Base-by-base conservation (phyloP, 352 stramenopile species). In the Blastocystis sp. region DNA sequence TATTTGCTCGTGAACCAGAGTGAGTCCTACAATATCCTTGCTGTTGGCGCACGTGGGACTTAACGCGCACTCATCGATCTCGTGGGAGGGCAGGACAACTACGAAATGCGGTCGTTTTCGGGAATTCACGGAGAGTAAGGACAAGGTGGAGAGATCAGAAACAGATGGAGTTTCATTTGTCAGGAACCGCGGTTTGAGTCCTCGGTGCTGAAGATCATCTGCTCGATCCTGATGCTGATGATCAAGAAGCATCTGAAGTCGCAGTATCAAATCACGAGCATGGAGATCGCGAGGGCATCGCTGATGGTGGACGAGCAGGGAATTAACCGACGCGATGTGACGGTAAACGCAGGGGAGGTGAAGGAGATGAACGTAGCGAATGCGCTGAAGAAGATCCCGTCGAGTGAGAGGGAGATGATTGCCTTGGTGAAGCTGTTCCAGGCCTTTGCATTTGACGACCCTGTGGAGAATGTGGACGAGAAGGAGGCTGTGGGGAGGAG, bases 241-340 rank as follows among this genome's bases (percentile, higher is more conserved):
- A 43, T 81, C 11, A 81, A 81, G 28, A 81, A 81, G 48, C 70
- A 81, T 38, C 65, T 81, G n/a, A 81, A 81, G 48, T 63, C 45
- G 63, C 28, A 45, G 11, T 81, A 81, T 42, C 70, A 81, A 2
- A 81, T 81, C 48, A 66, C 70, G 65, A 81, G 48, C 24, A 81
- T 52, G 10, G 59, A 43, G 19, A 60, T 81, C 0, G 70, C 70
- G 24, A 38, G 63, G 54, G 70, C 70, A 48, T 66, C 45, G 63
- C 28, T 81, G 17, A 63, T 6, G 9, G 28, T 38, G 2, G 70
- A 81, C 42, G 65, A 81, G 28, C 70, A 43, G 43, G 70, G 48
- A 64, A 40, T 81, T 28, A 63, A 81, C 24, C 63, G 65, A 48
- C 52, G 70, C n/a, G 70, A 81, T 3, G 65, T 66, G 10, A 2